Conservation (phyloP, 2,329 filamentous ascomycete species). For the Xylariaceae sp. region DNA sequence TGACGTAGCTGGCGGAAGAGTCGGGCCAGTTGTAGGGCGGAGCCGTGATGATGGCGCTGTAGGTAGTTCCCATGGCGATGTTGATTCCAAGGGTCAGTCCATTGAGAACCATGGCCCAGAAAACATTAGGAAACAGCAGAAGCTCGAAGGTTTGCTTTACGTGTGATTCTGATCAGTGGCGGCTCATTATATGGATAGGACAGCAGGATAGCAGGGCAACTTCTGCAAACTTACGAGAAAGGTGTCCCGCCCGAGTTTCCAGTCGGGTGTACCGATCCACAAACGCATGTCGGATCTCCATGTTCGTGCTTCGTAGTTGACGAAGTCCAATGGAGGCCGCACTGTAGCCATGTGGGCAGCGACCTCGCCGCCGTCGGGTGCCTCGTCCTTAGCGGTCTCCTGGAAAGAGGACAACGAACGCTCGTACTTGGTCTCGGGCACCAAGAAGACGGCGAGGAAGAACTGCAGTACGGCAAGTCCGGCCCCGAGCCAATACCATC, state of each 20-base stretch:
- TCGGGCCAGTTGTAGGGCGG: slow-evolving; percentile 34
- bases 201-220: too few relatives aligned
- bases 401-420: slow-evolving; percentile 33
- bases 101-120: slow-evolving; percentile 37
- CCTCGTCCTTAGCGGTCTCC: slow-evolving; percentile 15
- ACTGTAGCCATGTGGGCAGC: slow-evolving; percentile 11
- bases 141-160: slow-evolving; percentile 27
- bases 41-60: slow-evolving; percentile 30
- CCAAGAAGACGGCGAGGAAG: slow-evolving; percentile 32
- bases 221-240: slow-evolving; percentile 8
- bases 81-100: slow-evolving; percentile 36
- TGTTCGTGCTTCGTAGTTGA: slow-evolving; percentile 32
- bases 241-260: slow-evolving; percentile 23
- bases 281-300: slow-evolving; percentile 31
- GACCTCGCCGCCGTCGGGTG: slow-evolving; percentile 13
- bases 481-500: slow-evolving; percentile 40
- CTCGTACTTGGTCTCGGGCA: slow-evolving; percentile 40
- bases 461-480: slow-evolving; percentile 29
- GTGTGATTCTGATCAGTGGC: not conserved
- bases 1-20: slow-evolving; percentile 31
- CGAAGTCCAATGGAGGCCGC: slow-evolving; percentile 29
- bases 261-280: slow-evolving; percentile 35
- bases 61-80: slow-evolving; percentile 38
- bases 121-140: slow-evolving; percentile 36
- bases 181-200: too few relatives aligned